Evolutionary conservation across 2,329 filamentous ascomycete species (phyloP).

Genomic region (Xylaria sp.): DNA sequence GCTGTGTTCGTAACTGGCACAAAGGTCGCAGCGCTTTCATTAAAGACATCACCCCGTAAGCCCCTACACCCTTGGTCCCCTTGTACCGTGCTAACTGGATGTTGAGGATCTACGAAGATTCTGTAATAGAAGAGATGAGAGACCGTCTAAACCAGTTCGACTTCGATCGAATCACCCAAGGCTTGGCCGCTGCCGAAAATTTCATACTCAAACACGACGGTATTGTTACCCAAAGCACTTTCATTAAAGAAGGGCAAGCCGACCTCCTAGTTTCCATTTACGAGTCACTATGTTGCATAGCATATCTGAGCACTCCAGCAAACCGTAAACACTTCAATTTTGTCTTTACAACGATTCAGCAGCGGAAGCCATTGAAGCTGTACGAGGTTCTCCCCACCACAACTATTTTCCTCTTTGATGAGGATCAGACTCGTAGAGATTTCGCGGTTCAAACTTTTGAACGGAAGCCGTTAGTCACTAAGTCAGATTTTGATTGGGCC

Average conservation of each 20-base stretch:
- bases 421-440: constrained; percentile 68
- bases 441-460: constrained; percentile 78
- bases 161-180: constrained; percentile 69
- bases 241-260: constrained; percentile 58
- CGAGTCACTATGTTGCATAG: constrained; percentile 86
- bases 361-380: constrained; percentile 81
- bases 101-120: constrained; percentile 56
- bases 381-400: constrained; percentile 81
- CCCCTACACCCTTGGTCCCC: constrained; percentile 21
- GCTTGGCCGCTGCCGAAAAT: constrained; percentile 66
- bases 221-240: constrained; percentile 54
- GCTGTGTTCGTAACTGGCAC: constrained; percentile 80
- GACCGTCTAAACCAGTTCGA: constrained; percentile 69
- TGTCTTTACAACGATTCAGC: constrained; percentile 84
- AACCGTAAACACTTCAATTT: constrained; percentile 75
- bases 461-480: constrained; percentile 71
- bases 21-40: constrained; percentile 72
- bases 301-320: constrained; percentile 72
- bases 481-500: constrained; percentile 87
- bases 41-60: constrained; percentile 70
- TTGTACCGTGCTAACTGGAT: constrained; percentile 25
- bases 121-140: constrained; percentile 63
- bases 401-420: constrained; percentile 84
- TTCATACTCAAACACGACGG: constrained; percentile 59
- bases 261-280: constrained; percentile 83